Percentiles rank a stretch among this genome's conserved stretches.
Conservation (phyloP, 768 basidiomycete genomes). For the Russula sp. region DNA sequence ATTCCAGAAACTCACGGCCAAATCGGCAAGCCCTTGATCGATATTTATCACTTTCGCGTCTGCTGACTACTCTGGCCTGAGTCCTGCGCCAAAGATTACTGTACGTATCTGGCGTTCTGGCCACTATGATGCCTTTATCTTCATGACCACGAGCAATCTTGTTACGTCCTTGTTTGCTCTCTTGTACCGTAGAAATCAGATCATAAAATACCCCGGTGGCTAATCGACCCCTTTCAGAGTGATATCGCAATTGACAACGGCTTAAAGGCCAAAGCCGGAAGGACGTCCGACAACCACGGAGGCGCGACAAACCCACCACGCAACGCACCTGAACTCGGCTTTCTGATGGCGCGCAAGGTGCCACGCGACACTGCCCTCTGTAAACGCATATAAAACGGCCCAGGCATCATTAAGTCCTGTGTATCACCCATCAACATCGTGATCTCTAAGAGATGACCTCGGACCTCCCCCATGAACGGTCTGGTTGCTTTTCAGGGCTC, state of each 20-base stretch:
- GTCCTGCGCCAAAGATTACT: background rate
- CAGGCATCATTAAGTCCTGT: background rate
- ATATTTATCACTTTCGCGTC: background rate
- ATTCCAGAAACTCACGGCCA: constrained; percentile 4
- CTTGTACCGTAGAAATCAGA: constrained; percentile 8
- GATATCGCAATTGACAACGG: constrained; percentile 6
- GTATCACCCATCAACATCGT: background rate
- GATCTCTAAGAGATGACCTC: constrained; percentile 2
- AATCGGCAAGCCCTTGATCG: constrained; percentile 1
- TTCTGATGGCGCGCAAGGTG: constrained; percentile 2
- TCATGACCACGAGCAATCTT: constrained; percentile 5
- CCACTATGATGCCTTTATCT: background rate
- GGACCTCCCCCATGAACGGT: constrained; percentile 1
- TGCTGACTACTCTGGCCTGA: constrained; percentile 8
- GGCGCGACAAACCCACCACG: constrained; percentile 14
- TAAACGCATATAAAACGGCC: constrained; percentile 7
- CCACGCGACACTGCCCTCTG: constrained; percentile 7
- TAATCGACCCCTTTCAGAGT: constrained; percentile 7
- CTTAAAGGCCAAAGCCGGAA: constrained; percentile 8
- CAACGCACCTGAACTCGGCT: constrained; percentile 1
- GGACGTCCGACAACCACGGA: constrained; percentile 21
- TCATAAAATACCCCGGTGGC: constrained; percentile 1
- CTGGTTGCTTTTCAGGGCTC: constrained; percentile 20
- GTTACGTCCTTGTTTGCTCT: background rate
- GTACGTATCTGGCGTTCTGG: background rate